Evolutionary conservation across 2,329 filamentous ascomycete species (phyloP).

Genomic region (Cytospora schulzeri): DNA sequence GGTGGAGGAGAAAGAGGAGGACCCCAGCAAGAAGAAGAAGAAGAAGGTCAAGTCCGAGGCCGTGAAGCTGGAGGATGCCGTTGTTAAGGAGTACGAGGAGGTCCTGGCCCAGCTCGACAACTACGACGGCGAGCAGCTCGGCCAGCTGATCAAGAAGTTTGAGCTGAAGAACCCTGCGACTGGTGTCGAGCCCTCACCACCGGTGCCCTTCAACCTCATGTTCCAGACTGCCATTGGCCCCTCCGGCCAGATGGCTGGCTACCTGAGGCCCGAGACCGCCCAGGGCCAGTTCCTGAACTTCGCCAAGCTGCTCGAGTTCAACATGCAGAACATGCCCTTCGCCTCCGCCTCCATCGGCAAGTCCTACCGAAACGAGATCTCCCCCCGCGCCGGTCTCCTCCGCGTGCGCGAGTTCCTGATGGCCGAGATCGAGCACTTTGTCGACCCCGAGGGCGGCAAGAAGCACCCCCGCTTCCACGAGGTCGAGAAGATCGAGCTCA

Average conservation of each 20-base stretch:
- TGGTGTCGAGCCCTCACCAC: constrained; percentile 73
- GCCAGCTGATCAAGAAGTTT: constrained; percentile 85
- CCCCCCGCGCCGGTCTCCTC: constrained; percentile 84
- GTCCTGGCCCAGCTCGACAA: constrained; percentile 93
- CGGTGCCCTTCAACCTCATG: constrained; percentile 97
- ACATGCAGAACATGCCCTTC: constrained; percentile 93
- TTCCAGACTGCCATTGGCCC: constrained; percentile 95
- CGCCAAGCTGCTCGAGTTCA: constrained; percentile 93
- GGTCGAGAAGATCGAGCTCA: constrained; percentile 80
- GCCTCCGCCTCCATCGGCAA: constrained; percentile 97
- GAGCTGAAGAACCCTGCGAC: constrained; percentile 87
- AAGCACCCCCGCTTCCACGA: constrained; percentile 88
- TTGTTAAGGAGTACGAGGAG: constrained; percentile 89
- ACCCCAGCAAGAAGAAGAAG: constrained; percentile 76
- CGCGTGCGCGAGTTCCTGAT: constrained; percentile 97
- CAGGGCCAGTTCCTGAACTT: constrained; percentile 99
- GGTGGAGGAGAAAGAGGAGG: constrained; percentile 74
- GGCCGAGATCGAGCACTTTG: constrained; percentile 98
- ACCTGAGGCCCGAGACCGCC: constrained; percentile 89
- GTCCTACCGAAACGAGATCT: constrained; percentile 98
- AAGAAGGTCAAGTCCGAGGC: constrained; percentile 73
- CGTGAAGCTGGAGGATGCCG: constrained; percentile 82
- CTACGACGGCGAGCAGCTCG: constrained; percentile 84
- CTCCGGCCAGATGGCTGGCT: constrained; percentile 82
- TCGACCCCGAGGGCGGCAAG: constrained; percentile 93